Conservation (phyloP, 164 flowering plant genomes). For the Dillenia suffruticosa region DNA sequence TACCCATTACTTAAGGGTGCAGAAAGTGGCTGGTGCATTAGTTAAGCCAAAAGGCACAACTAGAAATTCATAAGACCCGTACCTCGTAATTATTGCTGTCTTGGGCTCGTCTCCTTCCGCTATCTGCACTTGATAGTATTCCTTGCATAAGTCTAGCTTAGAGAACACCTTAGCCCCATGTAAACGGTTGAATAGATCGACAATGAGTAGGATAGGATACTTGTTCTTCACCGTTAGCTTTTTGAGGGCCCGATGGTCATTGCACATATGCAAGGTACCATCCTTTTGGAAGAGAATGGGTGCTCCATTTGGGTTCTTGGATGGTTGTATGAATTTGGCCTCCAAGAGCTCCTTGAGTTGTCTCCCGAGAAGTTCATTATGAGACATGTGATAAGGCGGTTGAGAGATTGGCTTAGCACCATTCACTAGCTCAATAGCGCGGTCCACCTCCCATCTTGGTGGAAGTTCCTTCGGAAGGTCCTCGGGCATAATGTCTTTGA, state of each 20-base stretch:
- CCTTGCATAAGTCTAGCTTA: background rate
- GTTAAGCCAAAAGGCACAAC: too few species aligned
- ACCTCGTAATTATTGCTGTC: too few species aligned
- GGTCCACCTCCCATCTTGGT: constrained; percentile 1
- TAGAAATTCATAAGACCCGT: too few species aligned
- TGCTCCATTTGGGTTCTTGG: background rate
- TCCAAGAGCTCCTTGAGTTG: constrained; percentile 7
- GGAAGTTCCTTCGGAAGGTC: background rate
- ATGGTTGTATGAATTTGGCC: background rate
- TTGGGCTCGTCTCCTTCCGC: background rate
- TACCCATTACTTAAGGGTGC: too few species aligned
- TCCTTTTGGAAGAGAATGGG: too few species aligned
- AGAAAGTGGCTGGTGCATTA: too few species aligned
- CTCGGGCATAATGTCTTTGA: background rate
- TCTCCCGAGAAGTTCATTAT: background rate
- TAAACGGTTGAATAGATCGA: background rate
- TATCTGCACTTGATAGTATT: constrained; percentile 1
- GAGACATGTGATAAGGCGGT: background rate
- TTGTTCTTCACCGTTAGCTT: constrained; percentile 1
- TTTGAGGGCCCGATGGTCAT: background rate
- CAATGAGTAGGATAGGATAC: background rate
- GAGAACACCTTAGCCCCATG: background rate
- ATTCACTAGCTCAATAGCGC: background rate
- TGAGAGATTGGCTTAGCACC: background rate
- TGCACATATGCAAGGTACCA: too few species aligned